Evolutionary conservation across 176 grass and related monocot species (phyloP).

Genomic region (Oryza glumipatula): DNA sequence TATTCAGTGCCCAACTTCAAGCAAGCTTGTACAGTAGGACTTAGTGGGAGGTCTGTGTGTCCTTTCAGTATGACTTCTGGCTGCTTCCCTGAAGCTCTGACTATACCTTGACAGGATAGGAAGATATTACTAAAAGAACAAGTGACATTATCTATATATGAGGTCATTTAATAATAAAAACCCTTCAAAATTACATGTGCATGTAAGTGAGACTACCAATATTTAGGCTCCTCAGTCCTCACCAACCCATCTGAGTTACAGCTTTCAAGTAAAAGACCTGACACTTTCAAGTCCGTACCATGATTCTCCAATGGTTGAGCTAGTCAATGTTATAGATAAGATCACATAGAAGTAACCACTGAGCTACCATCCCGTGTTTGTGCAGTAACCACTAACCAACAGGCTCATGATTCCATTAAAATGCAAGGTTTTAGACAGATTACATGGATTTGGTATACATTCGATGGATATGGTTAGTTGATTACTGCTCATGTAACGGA

Average conservation of each 20-base stretch:
- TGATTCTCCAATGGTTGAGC: slow-evolving; percentile 19
- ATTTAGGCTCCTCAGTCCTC: background rate
- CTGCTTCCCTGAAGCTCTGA: background rate
- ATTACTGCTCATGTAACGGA: slow-evolving; percentile 34
- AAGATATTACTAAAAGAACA: slow-evolving; percentile 6
- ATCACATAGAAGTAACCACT: background rate
- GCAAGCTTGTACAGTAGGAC: background rate
- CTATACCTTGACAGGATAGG: background rate
- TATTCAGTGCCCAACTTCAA: background rate
- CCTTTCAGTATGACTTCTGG: background rate
- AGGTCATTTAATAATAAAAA: background rate
- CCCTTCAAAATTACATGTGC: background rate
- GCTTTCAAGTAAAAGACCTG: background rate
- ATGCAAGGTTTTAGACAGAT: background rate
- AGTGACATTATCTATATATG: background rate
- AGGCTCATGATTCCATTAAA: background rate
- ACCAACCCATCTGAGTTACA: slow-evolving; percentile 11
- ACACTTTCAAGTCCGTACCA: background rate
- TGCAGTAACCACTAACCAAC: background rate
- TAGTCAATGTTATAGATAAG: slow-evolving; percentile 6
- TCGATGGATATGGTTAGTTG: background rate
- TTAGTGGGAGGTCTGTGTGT: background rate
- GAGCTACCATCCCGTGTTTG: slow-evolving; percentile 4
- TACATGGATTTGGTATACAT: slow-evolving; percentile 18
- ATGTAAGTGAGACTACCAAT: background rate